Evolutionary conservation across 108 stramenopile species (phyloP).

Genomic region (Nitzschia sp.): DNA sequence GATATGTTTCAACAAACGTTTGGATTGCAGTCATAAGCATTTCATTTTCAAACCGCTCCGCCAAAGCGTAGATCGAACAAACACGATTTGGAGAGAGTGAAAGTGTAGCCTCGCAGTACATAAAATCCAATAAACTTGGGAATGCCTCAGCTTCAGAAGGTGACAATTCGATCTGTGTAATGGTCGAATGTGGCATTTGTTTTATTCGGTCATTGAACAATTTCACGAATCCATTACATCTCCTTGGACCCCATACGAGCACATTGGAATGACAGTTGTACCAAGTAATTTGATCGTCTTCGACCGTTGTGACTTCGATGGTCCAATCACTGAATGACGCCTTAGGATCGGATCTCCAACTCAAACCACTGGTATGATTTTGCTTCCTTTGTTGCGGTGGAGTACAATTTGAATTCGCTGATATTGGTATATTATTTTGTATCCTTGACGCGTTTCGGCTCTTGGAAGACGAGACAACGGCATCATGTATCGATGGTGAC

Average conservation of each 20-base stretch:
- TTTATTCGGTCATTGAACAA: slow-evolving; percentile 11
- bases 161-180: slow-evolving; percentile 5
- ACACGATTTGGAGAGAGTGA: slow-evolving; percentile 7
- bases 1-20: slow-evolving; percentile 7
- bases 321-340: slow-evolving; percentile 24
- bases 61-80: slow-evolving; percentile 8
- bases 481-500: background rate
- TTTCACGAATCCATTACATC: slow-evolving; percentile 9
- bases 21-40: slow-evolving; percentile 3
- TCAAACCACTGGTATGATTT: background rate
- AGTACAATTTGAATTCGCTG: background rate
- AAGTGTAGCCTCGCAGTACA: slow-evolving; percentile 11
- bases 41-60: slow-evolving; percentile 2
- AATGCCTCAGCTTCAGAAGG: slow-evolving; percentile 2
- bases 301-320: background rate
- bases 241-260: slow-evolving; percentile 20
- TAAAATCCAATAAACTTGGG: slow-evolving; percentile 10
- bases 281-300: background rate
- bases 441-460: background rate
- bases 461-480: background rate
- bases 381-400: background rate
- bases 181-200: background rate
- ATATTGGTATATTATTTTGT: background rate
- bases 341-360: slow-evolving; percentile 19
- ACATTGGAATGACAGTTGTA: slow-evolving; percentile 18